phyloP scores from a whole-genome alignment of 352 stramenopile genomes.

The Phytopythium boreale region DNA sequence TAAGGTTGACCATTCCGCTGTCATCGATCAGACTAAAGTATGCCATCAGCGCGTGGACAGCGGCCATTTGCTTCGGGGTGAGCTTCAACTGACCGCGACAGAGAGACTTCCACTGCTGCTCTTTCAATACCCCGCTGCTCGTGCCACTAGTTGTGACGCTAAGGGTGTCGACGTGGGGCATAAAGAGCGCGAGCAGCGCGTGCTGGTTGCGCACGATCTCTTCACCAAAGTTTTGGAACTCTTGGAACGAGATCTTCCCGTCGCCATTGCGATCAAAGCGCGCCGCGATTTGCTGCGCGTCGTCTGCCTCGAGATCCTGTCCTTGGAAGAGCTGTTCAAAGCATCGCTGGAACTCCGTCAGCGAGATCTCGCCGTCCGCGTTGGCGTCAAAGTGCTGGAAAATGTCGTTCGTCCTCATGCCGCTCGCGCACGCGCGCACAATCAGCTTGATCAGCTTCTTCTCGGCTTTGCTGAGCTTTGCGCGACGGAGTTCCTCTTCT shows the following conservation, averaged over 20 bases:
- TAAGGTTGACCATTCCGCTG: constrained; percentile 19
- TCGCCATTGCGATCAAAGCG: constrained; percentile 62
- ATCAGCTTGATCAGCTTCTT: constrained; percentile 67
- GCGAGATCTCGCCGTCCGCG: constrained; percentile 50
- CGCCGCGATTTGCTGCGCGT: constrained; percentile 30
- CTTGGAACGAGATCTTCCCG: constrained; percentile 45
- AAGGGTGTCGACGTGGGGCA: constrained; percentile 17
- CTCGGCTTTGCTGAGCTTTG: constrained; percentile 25
- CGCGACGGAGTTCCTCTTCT: constrained; percentile 8
- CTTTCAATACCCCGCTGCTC: constrained; percentile 4
- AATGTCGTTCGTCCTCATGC: constrained; percentile 49
- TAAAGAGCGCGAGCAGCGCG: constrained; percentile 19
- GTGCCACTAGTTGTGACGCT: constrained; percentile 7
- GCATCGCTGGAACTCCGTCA: constrained; percentile 47
- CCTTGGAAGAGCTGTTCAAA: constrained; percentile 50
- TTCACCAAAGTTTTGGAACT: constrained; percentile 56
- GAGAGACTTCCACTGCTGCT: constrained; percentile 29
- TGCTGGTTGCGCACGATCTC: constrained; percentile 40
- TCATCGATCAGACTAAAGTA: constrained; percentile 28
- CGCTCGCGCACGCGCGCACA: constrained; percentile 38
- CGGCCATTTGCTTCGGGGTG: constrained; percentile 15
- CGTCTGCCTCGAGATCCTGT: constrained; percentile 33
- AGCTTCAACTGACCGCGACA: constrained; percentile 33
- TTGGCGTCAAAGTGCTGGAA: constrained; percentile 81
- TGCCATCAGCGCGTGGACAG: constrained; percentile 15